A percentile compares a stretch with the other conserved stretches of the same genome.
Evolutionary conservation across 805 yeast species (phyloP).

Genomic region (Sugiyamaella chiloensis): DNA sequence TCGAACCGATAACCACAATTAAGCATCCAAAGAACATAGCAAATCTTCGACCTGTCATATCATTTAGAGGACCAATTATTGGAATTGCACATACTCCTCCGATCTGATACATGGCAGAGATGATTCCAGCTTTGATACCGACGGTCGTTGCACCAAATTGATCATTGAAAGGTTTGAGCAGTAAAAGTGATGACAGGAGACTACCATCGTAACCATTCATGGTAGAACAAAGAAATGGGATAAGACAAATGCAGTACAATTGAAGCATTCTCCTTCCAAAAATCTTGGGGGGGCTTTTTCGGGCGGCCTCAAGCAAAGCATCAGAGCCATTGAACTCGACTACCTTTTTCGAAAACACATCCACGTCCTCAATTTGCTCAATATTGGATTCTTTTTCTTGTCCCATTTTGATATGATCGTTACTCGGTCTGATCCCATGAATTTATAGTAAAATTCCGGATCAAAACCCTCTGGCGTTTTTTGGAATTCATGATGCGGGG

Average conservation of each 20-base stretch:
- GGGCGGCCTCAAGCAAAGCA: constrained; percentile 10
- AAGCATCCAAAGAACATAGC: constrained; percentile 13
- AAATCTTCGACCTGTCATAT: constrained; percentile 17
- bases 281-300: constrained; percentile 8
- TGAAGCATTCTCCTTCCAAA: constrained; percentile 9
- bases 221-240: constrained; percentile 17
- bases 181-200: constrained; percentile 16
- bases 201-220: constrained; percentile 21
- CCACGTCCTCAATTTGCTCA: constrained; percentile 9
- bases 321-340: constrained; percentile 12
- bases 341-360: not conserved
- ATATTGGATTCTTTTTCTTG: constrained; percentile 3
- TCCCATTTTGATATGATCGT: no score
- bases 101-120: constrained; percentile 23
- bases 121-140: constrained; percentile 21
- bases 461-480: no score
- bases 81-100: constrained; percentile 20
- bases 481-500: no score
- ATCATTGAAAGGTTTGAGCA: constrained; percentile 12
- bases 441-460: no score
- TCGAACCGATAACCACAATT: constrained; percentile 14
- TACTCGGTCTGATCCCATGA: no score
- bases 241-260: constrained; percentile 15
- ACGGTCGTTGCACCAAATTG: constrained; percentile 16
- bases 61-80: constrained; percentile 19